Evolutionary conservation across 2,329 filamentous ascomycete species (phyloP).

Genomic region (Whalleya microplaca): DNA sequence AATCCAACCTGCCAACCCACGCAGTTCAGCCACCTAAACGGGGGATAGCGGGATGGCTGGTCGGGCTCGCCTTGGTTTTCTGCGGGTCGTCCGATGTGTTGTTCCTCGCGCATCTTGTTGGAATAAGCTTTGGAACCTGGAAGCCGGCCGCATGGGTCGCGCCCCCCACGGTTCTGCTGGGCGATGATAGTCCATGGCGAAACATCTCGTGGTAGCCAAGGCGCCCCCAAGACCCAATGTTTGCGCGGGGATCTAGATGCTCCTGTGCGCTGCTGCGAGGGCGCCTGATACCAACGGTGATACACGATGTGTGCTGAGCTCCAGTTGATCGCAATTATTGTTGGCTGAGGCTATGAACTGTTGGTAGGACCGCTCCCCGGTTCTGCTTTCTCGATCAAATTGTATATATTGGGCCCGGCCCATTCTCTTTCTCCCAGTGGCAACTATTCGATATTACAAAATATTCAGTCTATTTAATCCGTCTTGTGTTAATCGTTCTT

Average conservation of each 20-base stretch:
- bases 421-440: neutral
- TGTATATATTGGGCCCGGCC: conserved; percentile 12
- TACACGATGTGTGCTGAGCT: conserved; percentile 5
- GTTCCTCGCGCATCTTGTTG: too few species aligned
- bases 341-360: neutral
- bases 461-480: conserved; percentile 6
- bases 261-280: conserved; percentile 2
- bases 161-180: neutral
- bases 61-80: too few species aligned
- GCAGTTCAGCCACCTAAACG: too few species aligned
- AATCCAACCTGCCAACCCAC: too few species aligned
- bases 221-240: conserved; percentile 5
- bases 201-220: conserved; percentile 24
- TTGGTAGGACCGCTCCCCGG: neutral
- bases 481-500: conserved; percentile 1
- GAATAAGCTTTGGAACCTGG: neutral
- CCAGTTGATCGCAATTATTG: conserved; percentile 20
- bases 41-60: too few species aligned
- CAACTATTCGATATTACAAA: neutral
- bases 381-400: neutral
- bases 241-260: conserved; percentile 9
- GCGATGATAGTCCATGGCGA: conserved; percentile 12
- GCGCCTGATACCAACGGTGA: conserved; percentile 5
- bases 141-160: conserved; percentile 2
- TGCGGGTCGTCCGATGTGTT: too few species aligned